These are phyloP conservation scores for Cyclotella choctawhatcheeana DNA, from an alignment of 108 stramenopile genomes.

Conservation along the genomic window DNA sequence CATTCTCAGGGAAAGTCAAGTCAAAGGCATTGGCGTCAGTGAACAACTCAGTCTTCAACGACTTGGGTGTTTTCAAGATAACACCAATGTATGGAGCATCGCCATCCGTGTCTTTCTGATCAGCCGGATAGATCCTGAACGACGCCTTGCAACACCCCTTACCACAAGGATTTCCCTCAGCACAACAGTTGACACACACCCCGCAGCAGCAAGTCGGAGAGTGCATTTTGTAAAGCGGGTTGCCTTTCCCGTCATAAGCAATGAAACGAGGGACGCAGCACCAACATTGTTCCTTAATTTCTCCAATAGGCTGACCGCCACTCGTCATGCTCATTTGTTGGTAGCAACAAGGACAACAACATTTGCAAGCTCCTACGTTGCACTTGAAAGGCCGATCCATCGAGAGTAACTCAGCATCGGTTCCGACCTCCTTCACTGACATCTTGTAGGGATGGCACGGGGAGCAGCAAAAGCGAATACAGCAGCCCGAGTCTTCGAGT, in stretches of 20 bases:
- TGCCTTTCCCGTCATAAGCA: constrained; percentile 49
- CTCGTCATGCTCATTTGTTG: constrained; percentile 53
- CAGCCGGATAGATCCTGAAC: constrained; percentile 64
- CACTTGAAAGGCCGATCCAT: constrained; percentile 63
- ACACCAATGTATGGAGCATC: constrained; percentile 59
- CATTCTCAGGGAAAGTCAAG: constrained; percentile 63
- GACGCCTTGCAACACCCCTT: constrained; percentile 79
- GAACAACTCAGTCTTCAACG: constrained; percentile 56
- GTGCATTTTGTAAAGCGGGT: constrained; percentile 65
- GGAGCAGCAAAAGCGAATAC: constrained; percentile 66
- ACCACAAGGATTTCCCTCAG: constrained; percentile 75
- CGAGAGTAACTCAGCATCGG: constrained; percentile 51
- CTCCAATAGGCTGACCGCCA: constrained; percentile 59
- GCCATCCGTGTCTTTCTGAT: constrained; percentile 52
- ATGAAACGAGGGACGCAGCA: constrained; percentile 67
- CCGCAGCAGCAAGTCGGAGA: constrained; percentile 72
- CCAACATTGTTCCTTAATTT: constrained; percentile 62
- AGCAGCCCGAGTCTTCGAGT: constrained; percentile 64
- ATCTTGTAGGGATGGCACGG: constrained; percentile 61
- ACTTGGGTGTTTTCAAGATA: constrained; percentile 67
- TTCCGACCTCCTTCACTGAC: constrained; percentile 46
- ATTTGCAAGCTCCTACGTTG: constrained; percentile 56
- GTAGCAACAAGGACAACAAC: constrained; percentile 81
- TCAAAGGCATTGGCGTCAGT: constrained; percentile 72
- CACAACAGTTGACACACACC: constrained; percentile 69